A percentile compares a stretch with the other conserved stretches of the same genome.
phyloP scores from a whole-genome alignment of 345 rosid species.

The rapeseed (Brassica napus) region Da-Ae NC_063442.1:28385001-28385500 shows the following conservation, averaged over 20 bases:
- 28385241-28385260: neutral
- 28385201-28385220: neutral
- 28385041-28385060: too few species aligned
- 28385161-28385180: neutral
- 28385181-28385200: neutral
- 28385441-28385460: neutral
- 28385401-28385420: conserved; percentile 24
- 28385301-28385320: conserved; percentile 26
- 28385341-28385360: conserved; percentile 44
- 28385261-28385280: neutral
- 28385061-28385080: too few species aligned
- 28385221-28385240: neutral
- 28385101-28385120: too few species aligned
- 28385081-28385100: too few species aligned
- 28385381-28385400: conserved; percentile 60
- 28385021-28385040: too few species aligned
- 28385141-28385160: neutral
- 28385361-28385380: conserved; percentile 42
- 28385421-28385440: conserved; percentile 18
- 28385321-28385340: conserved; percentile 41
- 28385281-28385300: neutral
- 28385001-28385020: too few species aligned
- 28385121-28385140: too few species aligned
- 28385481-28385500: conserved; percentile 2
- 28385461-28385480: neutral